Conservation (phyloP, 2,329 filamentous ascomycete genomes). For the Aspergillus quadricinctus region DNA sequence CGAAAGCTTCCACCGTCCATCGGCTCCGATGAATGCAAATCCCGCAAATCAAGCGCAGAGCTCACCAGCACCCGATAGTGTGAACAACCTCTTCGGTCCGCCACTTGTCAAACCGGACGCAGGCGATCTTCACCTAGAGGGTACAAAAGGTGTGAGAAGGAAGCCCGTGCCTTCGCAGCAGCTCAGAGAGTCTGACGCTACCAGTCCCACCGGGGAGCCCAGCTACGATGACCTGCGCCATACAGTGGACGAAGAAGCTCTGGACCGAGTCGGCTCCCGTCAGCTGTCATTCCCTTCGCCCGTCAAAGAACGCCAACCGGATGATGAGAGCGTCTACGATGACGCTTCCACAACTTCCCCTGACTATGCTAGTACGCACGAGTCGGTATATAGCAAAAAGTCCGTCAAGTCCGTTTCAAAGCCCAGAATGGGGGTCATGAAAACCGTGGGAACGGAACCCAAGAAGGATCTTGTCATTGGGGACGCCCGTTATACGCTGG, state of each 20-base stretch:
- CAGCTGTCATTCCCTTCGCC: constrained; percentile 23
- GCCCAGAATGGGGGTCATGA: constrained; percentile 74
- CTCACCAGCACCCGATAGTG: neutral
- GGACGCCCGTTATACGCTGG: constrained; percentile 42
- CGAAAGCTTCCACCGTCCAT: neutral
- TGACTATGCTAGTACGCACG: constrained; percentile 71
- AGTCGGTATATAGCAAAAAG: constrained; percentile 45
- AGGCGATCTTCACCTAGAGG: constrained; percentile 29
- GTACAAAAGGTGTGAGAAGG: constrained; percentile 44
- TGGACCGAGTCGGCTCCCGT: constrained; percentile 45
- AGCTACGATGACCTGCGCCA: constrained; percentile 40
- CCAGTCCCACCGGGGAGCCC: constrained; percentile 25
- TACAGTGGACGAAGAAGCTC: constrained; percentile 46
- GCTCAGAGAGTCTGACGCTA: constrained; percentile 11
- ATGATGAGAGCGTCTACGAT: constrained; percentile 52
- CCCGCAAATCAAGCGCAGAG: constrained; percentile 25
- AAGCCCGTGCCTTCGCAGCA: constrained; percentile 50
- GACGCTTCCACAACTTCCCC: constrained; percentile 62
- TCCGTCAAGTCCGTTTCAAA: constrained; percentile 45
- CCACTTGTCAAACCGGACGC: constrained; percentile 6
- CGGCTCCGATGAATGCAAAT: neutral
- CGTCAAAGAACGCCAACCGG: constrained; percentile 19
- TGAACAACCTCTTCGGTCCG: constrained; percentile 4
- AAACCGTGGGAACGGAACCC: constrained; percentile 63
- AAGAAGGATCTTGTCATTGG: constrained; percentile 43